Conservation (phyloP, 768 basidiomycete species). For the Pulveroboletus sp. region DNA sequence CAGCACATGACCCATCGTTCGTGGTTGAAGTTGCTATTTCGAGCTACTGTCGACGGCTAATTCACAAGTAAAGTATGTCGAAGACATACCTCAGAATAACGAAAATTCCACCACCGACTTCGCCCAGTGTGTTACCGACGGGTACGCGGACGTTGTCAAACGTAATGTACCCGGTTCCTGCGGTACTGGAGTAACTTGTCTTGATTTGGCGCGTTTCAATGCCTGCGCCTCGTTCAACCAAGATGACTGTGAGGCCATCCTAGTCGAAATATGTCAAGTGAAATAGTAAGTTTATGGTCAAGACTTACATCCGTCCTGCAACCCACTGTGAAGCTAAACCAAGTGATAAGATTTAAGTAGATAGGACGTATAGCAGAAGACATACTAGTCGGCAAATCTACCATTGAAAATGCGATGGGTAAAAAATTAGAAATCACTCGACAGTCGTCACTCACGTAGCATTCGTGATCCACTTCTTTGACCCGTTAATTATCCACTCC, state of each 20-base stretch:
- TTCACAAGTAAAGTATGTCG: neutral
- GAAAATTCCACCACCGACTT: slow-evolving; percentile 56
- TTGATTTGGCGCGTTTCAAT: slow-evolving; percentile 67
- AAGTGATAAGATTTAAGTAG: slow-evolving; percentile 8
- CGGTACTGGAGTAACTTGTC: slow-evolving; percentile 81
- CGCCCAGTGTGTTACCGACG: slow-evolving; percentile 75
- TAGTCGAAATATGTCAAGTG: slow-evolving; percentile 25
- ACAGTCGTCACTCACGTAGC: slow-evolving; percentile 35
- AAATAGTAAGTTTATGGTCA: slow-evolving; percentile 13
- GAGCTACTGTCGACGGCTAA: slow-evolving; percentile 8
- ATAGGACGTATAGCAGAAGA: neutral
- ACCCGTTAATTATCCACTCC: slow-evolving; percentile 66
- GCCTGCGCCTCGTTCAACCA: slow-evolving; percentile 59
- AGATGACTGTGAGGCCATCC: slow-evolving; percentile 59
- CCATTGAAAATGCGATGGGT: slow-evolving; percentile 5
- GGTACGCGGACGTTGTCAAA: slow-evolving; percentile 86
- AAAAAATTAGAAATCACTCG: neutral
- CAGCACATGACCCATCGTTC: slow-evolving; percentile 93
- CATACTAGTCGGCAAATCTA: slow-evolving; percentile 40
- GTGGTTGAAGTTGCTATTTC: slow-evolving; percentile 81
- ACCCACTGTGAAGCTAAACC: slow-evolving; percentile 54
- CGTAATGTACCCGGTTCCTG: slow-evolving; percentile 82
- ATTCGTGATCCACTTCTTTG: slow-evolving; percentile 73
- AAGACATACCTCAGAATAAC: slow-evolving; percentile 47
- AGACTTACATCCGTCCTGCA: slow-evolving; percentile 47